Base-by-base conservation (phyloP, 352 stramenopile genomes). In the Globisporangium middletonii region DNA sequence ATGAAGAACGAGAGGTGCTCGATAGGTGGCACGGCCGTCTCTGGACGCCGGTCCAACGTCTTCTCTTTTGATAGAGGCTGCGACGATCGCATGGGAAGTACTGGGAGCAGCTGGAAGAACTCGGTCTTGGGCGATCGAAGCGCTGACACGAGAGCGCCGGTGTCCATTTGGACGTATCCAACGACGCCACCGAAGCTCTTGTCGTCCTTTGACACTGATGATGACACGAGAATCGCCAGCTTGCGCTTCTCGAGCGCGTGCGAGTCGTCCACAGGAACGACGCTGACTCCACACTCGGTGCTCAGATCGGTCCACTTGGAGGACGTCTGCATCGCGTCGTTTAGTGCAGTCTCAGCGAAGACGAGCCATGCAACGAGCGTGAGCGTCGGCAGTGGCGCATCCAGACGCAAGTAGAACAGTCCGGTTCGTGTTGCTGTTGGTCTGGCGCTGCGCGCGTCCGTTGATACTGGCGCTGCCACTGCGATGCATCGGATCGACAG, bases 91-190 rank as follows among this genome's bases (percentile, higher is more conserved):
- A 50, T 2, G 0, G 46, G 2, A 13, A 53, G 53, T 35, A 57
- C 27, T 23, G 46, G 2, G 1, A 62, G 8, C 4, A 50, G 46
- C 43, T 62, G 60, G 33, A 50, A 53, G 18, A 65, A 51, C 30
- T 65, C 60, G 33, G 38, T 55, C 37, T 50, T 49, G 33, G 53
- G 60, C 4, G 45, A 49, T 19, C 23, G 60, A 7, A 44, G 16
- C 3, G 45, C 42, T 13, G 60, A 55, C 11, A 35, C 27, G 4
- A 61, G 19, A 3, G 16, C 8, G 19, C 38, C 35, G 7, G 47
- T 9, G 26, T 55, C 37, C 12, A 55, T 26, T 55, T 48, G 16
- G 12, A n/a, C 42, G 35, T 16, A 55, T 50, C 27, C 48, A 7
- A 55, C n/a, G 4, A 35, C 16, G 18, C 3, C n/a, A 11, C 13